Evolutionary conservation across 768 basidiomycete genomes (phyloP), one percentile per base, ranked within the genome.

Genomic region (Fomitopsis pulvina): DNA sequence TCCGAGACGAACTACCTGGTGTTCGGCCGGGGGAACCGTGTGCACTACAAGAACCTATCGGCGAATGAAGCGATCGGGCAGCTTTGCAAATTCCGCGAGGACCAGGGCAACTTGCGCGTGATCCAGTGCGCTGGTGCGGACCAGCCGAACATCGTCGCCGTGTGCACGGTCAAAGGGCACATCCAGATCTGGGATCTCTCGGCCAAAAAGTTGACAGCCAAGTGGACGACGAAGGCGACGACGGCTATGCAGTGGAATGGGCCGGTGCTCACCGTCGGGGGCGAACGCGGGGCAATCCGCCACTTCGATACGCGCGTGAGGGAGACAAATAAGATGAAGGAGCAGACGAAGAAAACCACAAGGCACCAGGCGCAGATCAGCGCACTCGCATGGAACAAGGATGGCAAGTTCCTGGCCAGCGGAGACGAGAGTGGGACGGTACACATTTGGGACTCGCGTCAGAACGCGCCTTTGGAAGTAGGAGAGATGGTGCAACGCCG

Each of bases 341-440:
- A 88, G 60, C 81, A 83, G 58, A 76, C 78, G 14, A 76, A 74
- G 53, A 81, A 83, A 60, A 68, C 86, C 44, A 76, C 77, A 9
- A 75, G 86, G 1, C 89, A 92, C 63, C 79, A 82, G 48, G 76
- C 78, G 3, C 72, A 77, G 52, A 81, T 89, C 40, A 79, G 79
- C 29, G 75, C 77, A 37, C 65, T 90, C 28, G 72, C 74, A 24
- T 92, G 87, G 87, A 76, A 83, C 53, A 61, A 68, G 3, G 80
- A 87, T 51, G 81, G 83, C 0, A 74, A 77, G 58, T 65, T 85
- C 24, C 71, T 89, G 21, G 88, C 89, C 3, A 85, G 81, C 57
- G 90, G 87, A 0, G 90, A 89, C 42, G 80, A 81, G 52, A 78
- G 78, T 56, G 88, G 90, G 20, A 75, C 76, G 3, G 81, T 91